These are phyloP conservation scores for Gynostemma pentaphyllum DNA, from an alignment of 306 rosid species.

Conservation along the genomic window DNA sequence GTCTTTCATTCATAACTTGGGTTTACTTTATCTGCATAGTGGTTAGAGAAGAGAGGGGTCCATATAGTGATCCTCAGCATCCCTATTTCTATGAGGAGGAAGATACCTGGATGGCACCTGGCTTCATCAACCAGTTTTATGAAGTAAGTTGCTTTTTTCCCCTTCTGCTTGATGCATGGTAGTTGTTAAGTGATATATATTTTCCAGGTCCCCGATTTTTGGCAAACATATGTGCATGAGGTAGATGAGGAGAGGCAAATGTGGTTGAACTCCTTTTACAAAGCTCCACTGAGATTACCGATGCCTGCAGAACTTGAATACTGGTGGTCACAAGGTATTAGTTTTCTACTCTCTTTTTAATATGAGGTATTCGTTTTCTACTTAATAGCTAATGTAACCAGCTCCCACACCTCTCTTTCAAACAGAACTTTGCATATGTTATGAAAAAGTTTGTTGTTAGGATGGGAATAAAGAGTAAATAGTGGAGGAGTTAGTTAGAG, in stretches of 20 bases:
- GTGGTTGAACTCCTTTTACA: slow-evolving; percentile 97
- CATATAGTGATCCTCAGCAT: slow-evolving; percentile 85
- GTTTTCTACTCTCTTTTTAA: no score
- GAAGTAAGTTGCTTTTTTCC: slow-evolving; percentile 39
- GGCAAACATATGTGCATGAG: slow-evolving; percentile 76
- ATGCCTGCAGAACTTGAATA: slow-evolving; percentile 97
- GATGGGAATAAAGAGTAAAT: no score
- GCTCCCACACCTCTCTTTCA: not conserved
- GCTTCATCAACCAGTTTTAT: slow-evolving; percentile 85
- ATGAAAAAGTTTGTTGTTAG: no score
- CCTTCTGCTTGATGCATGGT: not conserved
- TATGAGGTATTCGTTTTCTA: no score
- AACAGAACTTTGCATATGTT: not conserved
- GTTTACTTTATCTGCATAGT: slow-evolving; percentile 30
- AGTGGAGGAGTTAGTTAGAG: no score
- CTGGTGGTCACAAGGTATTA: slow-evolving; percentile 78
- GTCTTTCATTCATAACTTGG: slow-evolving; percentile 13
- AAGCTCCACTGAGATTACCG: slow-evolving; percentile 81
- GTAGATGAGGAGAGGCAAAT: slow-evolving; percentile 90
- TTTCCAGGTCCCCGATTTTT: slow-evolving; percentile 81
- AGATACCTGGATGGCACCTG: slow-evolving; percentile 97
- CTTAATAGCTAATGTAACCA: not conserved
- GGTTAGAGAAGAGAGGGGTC: slow-evolving; percentile 92
- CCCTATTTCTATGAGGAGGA: slow-evolving; percentile 89
- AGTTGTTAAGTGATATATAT: slow-evolving; percentile 1